Conservation (phyloP, 805 yeast species). For the Yueomyces sp. region DNA sequence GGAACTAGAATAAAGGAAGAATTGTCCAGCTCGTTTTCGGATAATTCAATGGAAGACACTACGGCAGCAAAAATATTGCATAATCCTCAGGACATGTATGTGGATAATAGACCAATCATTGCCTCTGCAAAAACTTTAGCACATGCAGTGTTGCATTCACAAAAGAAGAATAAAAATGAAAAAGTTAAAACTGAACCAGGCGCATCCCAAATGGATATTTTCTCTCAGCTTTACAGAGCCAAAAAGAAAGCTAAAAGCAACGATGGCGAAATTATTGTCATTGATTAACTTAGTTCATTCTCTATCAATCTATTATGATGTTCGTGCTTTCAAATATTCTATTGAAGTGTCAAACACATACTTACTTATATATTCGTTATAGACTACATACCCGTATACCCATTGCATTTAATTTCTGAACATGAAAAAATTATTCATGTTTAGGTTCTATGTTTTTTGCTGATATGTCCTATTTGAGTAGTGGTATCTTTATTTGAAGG, state of each 20-base stretch:
- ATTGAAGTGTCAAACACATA: too few relatives aligned
- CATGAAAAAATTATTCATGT: too few relatives aligned
- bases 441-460: too few relatives aligned
- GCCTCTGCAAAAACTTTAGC: constrained; percentile 19
- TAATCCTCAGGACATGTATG: constrained; percentile 14
- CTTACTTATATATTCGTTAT: too few relatives aligned
- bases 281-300: constrained; percentile 7
- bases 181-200: constrained; percentile 13
- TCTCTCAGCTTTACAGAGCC: constrained; percentile 19
- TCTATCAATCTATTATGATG: background rate
- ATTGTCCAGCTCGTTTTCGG: background rate
- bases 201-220: constrained; percentile 17
- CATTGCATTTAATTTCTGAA: too few relatives aligned
- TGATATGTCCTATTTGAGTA: background rate
- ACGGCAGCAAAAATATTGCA: constrained; percentile 25
- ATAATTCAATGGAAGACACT: constrained; percentile 2
- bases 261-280: constrained; percentile 19
- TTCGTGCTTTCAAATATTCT: too few relatives aligned
- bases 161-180: background rate
- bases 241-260: constrained; percentile 17
- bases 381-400: too few relatives aligned
- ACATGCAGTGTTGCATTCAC: constrained; percentile 10
- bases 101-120: constrained; percentile 21
- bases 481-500: constrained; percentile 1
- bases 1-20: background rate